phyloP scores from a whole-genome alignment of 2,329 filamentous ascomycete species.

The Acrodontium crateriforme region DNA sequence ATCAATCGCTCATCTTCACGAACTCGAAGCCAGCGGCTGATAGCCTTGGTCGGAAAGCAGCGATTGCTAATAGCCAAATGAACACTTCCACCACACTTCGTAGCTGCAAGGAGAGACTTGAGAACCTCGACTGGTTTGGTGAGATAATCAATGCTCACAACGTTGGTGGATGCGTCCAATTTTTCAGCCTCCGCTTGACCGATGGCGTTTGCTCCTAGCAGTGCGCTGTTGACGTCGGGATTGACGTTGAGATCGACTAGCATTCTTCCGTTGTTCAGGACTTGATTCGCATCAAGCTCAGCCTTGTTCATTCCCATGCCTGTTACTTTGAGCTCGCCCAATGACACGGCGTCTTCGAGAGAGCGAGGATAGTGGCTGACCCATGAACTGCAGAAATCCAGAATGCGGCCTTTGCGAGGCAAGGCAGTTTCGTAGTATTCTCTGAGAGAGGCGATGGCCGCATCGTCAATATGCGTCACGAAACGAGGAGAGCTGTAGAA shows the following conservation, averaged over 20 bases:
- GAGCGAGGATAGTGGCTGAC: conserved; percentile 30
- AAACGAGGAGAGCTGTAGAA: conserved; percentile 34
- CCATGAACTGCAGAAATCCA: conserved; percentile 41
- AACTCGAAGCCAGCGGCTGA: conserved; percentile 34
- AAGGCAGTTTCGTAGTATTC: conserved; percentile 34
- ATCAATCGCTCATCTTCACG: conserved; percentile 31
- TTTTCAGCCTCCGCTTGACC: conserved; percentile 5
- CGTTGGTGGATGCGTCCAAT: conserved; percentile 36
- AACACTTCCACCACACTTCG: conserved; percentile 30
- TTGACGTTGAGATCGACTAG: conserved; percentile 34
- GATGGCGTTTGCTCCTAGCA: conserved; percentile 6
- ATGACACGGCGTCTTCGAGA: conserved; percentile 19
- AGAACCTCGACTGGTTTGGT: conserved; percentile 34
- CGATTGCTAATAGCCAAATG: conserved; percentile 39
- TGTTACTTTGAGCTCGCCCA: conserved; percentile 26
- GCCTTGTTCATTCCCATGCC: conserved; percentile 36
- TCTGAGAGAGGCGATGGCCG: conserved; percentile 30
- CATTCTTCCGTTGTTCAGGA: conserved; percentile 21
- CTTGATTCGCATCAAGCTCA: conserved; percentile 31
- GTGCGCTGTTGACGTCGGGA: conserved; percentile 16
- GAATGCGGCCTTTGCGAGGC: conserved; percentile 27
- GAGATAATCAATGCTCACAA: conserved; percentile 40
- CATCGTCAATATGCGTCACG: conserved; percentile 41
- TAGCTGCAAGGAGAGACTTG: conserved; percentile 25
- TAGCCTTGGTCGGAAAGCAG: conserved; percentile 41